Evolutionary conservation across 768 basidiomycete species (phyloP), one percentile per base, ranked within the genome.

Genomic region (Russula vinacea): DNA sequence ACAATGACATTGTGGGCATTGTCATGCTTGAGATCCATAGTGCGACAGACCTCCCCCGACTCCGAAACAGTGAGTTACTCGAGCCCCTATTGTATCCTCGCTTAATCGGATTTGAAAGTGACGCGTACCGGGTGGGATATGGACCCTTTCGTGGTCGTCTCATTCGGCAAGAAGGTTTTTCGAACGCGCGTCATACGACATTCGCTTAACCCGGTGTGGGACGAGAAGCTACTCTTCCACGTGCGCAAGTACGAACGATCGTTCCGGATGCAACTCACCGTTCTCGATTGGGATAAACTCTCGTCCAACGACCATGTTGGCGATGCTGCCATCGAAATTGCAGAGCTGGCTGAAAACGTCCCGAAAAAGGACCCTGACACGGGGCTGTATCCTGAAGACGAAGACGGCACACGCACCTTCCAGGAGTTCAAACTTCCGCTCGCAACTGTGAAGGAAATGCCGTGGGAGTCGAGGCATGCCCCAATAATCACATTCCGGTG

Each of bases 271-370:
- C 85, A 92, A 68, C 84, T 97, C 56, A 83, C 86, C 0, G 85
- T 99, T 2, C 85, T 94, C 56, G 96, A 99, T 73, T 99, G 96
- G 96, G 96, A 98, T 76, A 98, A 98, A 75, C 81, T 93, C 14
- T 85, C 84, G 37, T 83, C 85, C 6, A 97, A 98, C 71, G 96
- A 98, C 73, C 83, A 89, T 68, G 86, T 99, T 40, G 94, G 94
- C 19, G 89, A 92, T 59, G 85, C 83, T 2, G 77, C 76, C 6
- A 81, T 98, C 64, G 84, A 89, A 49, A 80, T 98, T 7, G 76
- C 81, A 24, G 84, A 90, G 51, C 81, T 98, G 9, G 78, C 72
- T 53, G 77, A 35, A 67, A 75, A 77, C 59, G 81, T 80, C 5
- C 81, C 83, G 1, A 75, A 80, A 60, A 80, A 81, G 57, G 77